Evolutionary conservation across 106 monocot species (phyloP).

Genomic region (Phalaenopsis aphrodite): DNA sequence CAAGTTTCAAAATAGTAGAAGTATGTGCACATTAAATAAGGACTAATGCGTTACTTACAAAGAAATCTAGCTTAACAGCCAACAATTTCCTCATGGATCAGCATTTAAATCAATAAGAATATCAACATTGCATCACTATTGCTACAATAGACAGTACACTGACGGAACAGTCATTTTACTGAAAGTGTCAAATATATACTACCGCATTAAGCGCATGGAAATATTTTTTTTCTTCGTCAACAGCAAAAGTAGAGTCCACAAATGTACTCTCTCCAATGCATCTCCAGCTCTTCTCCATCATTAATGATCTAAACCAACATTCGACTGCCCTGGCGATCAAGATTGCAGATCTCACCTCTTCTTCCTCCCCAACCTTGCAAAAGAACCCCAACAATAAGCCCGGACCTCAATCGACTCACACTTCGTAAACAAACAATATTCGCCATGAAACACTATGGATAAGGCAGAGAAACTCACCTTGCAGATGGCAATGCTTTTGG

Average conservation of each 20-base stretch:
- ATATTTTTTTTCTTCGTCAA: constrained; percentile 35
- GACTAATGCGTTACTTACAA: not conserved
- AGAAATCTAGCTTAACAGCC: not conserved
- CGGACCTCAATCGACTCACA: not conserved
- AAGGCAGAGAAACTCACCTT: constrained; percentile 16
- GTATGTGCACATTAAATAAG: not conserved
- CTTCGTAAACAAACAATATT: not conserved
- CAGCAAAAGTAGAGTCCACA: constrained; percentile 37
- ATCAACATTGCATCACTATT: not conserved
- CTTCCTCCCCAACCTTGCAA: constrained; percentile 28
- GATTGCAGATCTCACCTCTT: constrained; percentile 29
- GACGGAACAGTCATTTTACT: not conserved
- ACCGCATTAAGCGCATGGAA: constrained; percentile 53
- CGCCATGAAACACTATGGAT: not conserved
- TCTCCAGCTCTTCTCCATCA: constrained; percentile 45
- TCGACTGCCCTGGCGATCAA: constrained; percentile 50
- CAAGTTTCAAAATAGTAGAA: not conserved
- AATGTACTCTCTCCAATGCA: constrained; percentile 46
- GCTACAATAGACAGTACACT: not conserved
- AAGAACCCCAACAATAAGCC: not conserved
- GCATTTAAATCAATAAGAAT: not conserved
- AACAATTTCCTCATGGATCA: not conserved
- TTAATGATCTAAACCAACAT: constrained; percentile 35
- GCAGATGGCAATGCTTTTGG: constrained; percentile 4
- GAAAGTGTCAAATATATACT: not conserved